Conservation (phyloP, 73 alveolate species). For the Tetrahymena borealis region DNA sequence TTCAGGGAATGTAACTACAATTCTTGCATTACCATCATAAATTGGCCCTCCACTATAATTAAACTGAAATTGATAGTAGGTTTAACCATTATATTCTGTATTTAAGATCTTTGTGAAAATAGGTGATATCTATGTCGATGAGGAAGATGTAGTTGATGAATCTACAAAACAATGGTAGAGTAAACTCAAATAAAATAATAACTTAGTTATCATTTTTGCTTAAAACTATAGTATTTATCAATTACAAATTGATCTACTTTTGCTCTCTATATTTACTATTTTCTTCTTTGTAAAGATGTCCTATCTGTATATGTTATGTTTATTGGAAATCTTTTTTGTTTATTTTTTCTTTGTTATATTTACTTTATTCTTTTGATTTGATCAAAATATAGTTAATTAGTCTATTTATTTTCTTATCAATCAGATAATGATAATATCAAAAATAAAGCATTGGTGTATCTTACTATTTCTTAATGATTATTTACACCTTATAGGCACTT, state of each 20-base stretch:
- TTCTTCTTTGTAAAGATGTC: no score
- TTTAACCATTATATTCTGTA: not conserved
- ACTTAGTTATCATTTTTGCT: not conserved
- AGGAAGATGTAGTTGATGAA: not conserved
- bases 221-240: not conserved
- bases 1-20: not conserved
- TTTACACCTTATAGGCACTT: no score
- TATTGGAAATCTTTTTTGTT: no score
- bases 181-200: not conserved
- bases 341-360: no score
- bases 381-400: no score
- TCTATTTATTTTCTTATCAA: no score
- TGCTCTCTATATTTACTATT: no score
- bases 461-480: no score
- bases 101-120: not conserved
- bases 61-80: not conserved
- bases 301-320: no score
- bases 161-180: not conserved
- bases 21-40: not conserved
- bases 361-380: no score
- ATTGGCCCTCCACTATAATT: not conserved
- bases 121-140: not conserved
- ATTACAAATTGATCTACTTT: not conserved
- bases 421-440: no score
- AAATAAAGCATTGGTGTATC: no score